phyloP scores from a whole-genome alignment of 2,329 filamentous ascomycete species.

The Pestalotiopsis sp. region DNA sequence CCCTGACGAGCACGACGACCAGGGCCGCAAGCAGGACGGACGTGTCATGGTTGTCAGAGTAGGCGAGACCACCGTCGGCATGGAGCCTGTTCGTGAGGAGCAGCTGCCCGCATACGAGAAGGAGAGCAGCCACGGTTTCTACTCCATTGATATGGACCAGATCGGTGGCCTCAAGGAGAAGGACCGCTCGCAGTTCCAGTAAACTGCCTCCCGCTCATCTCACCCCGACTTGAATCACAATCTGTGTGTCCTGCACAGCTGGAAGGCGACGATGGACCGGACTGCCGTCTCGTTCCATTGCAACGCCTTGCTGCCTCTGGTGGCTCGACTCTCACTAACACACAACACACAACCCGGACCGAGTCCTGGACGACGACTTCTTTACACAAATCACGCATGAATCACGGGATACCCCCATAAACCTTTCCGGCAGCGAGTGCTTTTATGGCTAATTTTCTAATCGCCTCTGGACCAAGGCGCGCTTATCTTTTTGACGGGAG shows the following conservation, averaged over 20 bases:
- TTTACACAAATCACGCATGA: constrained; percentile 17
- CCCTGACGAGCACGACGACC: constrained; percentile 89
- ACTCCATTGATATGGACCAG: constrained; percentile 91
- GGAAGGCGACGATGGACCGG: background rate
- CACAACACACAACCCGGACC: constrained; percentile 1
- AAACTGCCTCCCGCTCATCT: background rate
- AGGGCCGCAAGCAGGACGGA: constrained; percentile 79
- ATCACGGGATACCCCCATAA: constrained; percentile 17
- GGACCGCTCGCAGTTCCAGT: constrained; percentile 44
- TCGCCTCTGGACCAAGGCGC: constrained; percentile 22
- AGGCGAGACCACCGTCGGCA: constrained; percentile 82
- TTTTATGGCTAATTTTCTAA: constrained; percentile 18
- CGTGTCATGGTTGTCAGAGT: constrained; percentile 91
- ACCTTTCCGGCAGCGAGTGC: constrained; percentile 13
- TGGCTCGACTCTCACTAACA: background rate
- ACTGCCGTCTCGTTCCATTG: background rate
- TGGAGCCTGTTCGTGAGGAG: constrained; percentile 83
- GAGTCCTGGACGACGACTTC: constrained; percentile 16
- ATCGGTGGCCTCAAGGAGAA: constrained; percentile 96
- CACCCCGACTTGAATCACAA: background rate
- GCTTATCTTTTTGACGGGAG: constrained; percentile 19
- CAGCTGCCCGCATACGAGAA: constrained; percentile 88
- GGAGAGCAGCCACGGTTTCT: constrained; percentile 78
- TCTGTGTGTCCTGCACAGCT: background rate
- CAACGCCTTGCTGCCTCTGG: background rate